A percentile compares a stretch with the other conserved stretches of the same genome.
Conservation (phyloP, 768 basidiomycete genomes). For the Pulveroboletus sp. region DNA sequence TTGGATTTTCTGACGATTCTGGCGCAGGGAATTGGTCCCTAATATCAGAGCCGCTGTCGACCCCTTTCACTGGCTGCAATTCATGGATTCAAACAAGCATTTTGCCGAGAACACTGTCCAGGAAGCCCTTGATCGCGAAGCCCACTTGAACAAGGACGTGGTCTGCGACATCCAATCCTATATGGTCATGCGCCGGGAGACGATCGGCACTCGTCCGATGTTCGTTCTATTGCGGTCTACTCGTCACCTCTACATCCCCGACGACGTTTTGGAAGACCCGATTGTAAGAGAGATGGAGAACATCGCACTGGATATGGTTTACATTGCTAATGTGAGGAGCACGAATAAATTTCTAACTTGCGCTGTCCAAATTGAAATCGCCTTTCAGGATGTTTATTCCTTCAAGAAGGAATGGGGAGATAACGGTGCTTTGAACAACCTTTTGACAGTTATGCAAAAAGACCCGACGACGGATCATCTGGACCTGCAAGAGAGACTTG, state of each 20-base stretch:
- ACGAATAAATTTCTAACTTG: too few species aligned
- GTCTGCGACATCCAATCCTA: slow-evolving; percentile 23
- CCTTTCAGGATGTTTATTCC: slow-evolving; percentile 25
- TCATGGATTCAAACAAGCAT: slow-evolving; percentile 18
- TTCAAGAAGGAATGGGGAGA: slow-evolving; percentile 29
- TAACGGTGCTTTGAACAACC: slow-evolving; percentile 28
- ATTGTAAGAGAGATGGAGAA: slow-evolving; percentile 28
- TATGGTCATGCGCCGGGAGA: slow-evolving; percentile 27
- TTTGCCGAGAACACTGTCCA: slow-evolving; percentile 21
- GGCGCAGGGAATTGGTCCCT: slow-evolving; percentile 21
- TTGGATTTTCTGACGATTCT: too few species aligned
- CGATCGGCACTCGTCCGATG: slow-evolving; percentile 28
- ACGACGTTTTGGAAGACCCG: slow-evolving; percentile 19
- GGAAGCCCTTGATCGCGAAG: slow-evolving; percentile 28
- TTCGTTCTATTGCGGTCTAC: slow-evolving; percentile 29
- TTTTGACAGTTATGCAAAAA: slow-evolving; percentile 25
- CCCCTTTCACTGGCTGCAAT: slow-evolving; percentile 29
- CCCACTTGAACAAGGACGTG: slow-evolving; percentile 8
- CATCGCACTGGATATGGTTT: slow-evolving; percentile 25
- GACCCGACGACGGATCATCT: slow-evolving; percentile 23
- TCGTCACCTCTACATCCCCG: slow-evolving; percentile 24
- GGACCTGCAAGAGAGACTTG: slow-evolving; percentile 23
- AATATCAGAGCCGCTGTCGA: slow-evolving; percentile 21
- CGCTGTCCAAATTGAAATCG: not conserved
- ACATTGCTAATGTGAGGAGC: slow-evolving; percentile 22